A percentile compares a stretch with the other conserved stretches of the same genome.
Conservation (phyloP, 225 moss, liverwort and hornwort genomes). For the Pseudisothecium myosuroides region DNA sequence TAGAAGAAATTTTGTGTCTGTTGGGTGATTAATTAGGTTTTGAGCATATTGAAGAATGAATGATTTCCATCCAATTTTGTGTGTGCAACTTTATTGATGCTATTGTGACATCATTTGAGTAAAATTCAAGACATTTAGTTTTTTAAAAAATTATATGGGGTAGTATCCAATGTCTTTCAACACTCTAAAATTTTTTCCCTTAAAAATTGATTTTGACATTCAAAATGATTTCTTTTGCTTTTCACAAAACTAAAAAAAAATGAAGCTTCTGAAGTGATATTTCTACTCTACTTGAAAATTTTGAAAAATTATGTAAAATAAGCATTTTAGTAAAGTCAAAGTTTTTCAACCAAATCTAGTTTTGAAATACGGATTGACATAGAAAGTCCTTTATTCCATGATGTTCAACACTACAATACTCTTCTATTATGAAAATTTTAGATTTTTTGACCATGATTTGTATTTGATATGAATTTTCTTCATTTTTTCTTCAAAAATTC, state of each 20-base stretch:
- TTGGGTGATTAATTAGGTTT: fast-evolving
- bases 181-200: fast-evolving
- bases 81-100: not conserved
- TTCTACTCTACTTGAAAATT: fast-evolving
- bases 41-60: not conserved
- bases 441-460: not conserved
- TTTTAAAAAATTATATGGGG: fast-evolving
- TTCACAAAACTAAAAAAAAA: fast-evolving
- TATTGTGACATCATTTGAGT: not conserved
- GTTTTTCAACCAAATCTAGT: fast-evolving
- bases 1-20: fast-evolving
- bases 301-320: not conserved
- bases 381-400: fast-evolving
- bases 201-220: not conserved
- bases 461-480: not conserved
- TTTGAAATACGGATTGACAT: not conserved
- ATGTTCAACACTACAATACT: not conserved
- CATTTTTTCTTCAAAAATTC: not conserved
- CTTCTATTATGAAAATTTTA: not conserved
- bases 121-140: not conserved
- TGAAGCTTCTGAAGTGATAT: not conserved
- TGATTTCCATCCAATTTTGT: not conserved
- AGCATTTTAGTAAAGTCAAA: not conserved
- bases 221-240: not conserved
- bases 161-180: not conserved